Percentiles rank a stretch among this genome's conserved stretches.
phyloP scores from a whole-genome alignment of 805 yeast genomes.

The Zygosaccharomyces gambellarensis region DNA sequence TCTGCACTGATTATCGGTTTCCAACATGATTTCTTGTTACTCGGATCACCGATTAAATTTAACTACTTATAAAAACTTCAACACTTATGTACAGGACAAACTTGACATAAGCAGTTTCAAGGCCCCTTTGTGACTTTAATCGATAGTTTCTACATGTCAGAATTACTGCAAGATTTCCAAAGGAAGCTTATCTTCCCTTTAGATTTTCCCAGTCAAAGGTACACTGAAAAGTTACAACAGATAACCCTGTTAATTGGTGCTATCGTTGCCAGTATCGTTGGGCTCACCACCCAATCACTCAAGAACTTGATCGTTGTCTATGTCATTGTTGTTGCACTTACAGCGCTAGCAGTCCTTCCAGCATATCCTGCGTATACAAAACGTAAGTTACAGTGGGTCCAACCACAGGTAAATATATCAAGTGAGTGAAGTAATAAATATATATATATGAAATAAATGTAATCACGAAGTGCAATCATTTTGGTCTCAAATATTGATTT shows the following conservation, averaged over 20 bases:
- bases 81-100: not conserved
- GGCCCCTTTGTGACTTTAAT: not conserved
- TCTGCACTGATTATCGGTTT: not conserved
- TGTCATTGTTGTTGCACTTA: constrained; percentile 33
- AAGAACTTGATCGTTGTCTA: constrained; percentile 38
- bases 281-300: constrained; percentile 46
- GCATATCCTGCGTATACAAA: constrained; percentile 54
- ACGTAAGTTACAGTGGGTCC: constrained; percentile 47
- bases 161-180: constrained; percentile 26
- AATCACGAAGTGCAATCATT: not conserved
- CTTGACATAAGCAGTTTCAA: not conserved
- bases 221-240: constrained; percentile 16
- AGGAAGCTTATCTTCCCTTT: constrained; percentile 32
- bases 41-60: not conserved
- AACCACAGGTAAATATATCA: constrained; percentile 15
- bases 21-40: not conserved
- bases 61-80: not conserved
- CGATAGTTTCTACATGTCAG: constrained; percentile 31
- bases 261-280: constrained; percentile 42
- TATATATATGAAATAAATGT: not conserved
- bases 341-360: constrained; percentile 45
- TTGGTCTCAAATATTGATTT: not conserved
- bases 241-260: constrained; percentile 22
- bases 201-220: constrained; percentile 32
- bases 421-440: not conserved